Base-by-base conservation (phyloP, 78 protist species). In the Dictyostelium intermedium region DNA sequence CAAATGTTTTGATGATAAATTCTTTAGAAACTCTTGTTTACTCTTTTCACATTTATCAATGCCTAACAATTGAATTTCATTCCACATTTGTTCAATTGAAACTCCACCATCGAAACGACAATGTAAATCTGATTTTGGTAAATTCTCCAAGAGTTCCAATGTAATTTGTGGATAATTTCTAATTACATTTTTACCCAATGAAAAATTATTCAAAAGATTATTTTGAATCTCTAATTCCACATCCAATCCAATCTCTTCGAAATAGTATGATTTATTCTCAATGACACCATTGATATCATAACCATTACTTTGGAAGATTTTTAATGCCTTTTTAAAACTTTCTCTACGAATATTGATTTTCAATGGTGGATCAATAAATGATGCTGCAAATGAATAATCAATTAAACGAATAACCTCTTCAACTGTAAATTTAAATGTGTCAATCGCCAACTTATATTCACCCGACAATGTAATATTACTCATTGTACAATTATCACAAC, bases 61-160 rank as follows among this genome's bases (percentile, higher is more conserved):
- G 27, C 56, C 56, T 6, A 77, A n/a, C 6, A 53, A 13, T 43
- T 93, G 35, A n/a, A 95, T 27, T 74, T 96, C 96, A 20, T 14
- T 10, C 98, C 98, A 96, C 73, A 96, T 63, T 25, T 41, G 82
- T 10, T 63, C 96, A 61, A 95, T n/a, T 16, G 93, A 82, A 14
- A 94, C 97, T 16, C 95, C 77, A 10, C 98, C 98, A 50, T 72
- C 96, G 32, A 96, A 87, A n/a, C 97, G 30, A 56, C 95, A 73
- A 70, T 96, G 96, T 11, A 96, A 32, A 80, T 96, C 98, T 9
- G 87, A 37, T 45, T 96, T 96, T n/a, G 97, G 97, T 4, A 96
- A 56, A 2, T 20, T 41, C 10, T 56, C 41, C 20, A 96, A 32
- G 5, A 96, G 32, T 7, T 96, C 98, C 2, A 78, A n/a, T 9